Conservation (phyloP, 129 eudicot species). For the Flaveria bidentis region DNA sequence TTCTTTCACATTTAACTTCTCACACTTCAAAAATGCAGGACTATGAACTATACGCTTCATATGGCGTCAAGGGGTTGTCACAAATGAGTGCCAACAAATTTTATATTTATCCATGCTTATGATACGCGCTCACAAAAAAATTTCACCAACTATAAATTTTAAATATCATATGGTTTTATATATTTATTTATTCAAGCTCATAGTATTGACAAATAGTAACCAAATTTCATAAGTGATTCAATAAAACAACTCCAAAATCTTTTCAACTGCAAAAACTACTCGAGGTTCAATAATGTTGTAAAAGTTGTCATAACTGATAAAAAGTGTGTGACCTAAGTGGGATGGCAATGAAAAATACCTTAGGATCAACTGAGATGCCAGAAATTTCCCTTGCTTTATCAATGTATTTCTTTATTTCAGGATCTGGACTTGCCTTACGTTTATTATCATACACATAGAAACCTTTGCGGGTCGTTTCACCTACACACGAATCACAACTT, state of each 20-base stretch:
- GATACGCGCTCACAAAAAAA: not conserved
- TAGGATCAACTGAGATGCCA: conserved; percentile 72
- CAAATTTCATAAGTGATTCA: not conserved
- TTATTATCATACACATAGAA: conserved; percentile 77
- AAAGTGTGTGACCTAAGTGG: not conserved
- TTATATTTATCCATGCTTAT: too few species aligned
- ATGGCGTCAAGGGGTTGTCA: not conserved
- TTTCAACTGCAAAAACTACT: not conserved
- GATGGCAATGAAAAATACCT: conserved; percentile 44
- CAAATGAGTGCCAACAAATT: not conserved
- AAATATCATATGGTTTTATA: not conserved
- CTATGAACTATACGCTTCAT: not conserved
- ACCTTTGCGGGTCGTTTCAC: conserved; percentile 85
- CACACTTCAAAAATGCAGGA: not conserved
- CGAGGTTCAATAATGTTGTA: not conserved
- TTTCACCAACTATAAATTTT: not conserved
- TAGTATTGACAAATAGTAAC: not conserved
- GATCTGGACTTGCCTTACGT: conserved; percentile 90
- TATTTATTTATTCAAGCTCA: too few species aligned
- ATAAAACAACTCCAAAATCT: too few species aligned
- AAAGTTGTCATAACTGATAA: not conserved
- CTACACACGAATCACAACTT: conserved; percentile 37
- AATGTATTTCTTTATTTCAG: conserved; percentile 72
- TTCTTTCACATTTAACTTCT: not conserved
- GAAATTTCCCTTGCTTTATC: conserved; percentile 83